A percentile compares a stretch with the other conserved stretches of the same genome.
Conservation (phyloP, 306 rosid species). For the Prunus padus region DNA sequence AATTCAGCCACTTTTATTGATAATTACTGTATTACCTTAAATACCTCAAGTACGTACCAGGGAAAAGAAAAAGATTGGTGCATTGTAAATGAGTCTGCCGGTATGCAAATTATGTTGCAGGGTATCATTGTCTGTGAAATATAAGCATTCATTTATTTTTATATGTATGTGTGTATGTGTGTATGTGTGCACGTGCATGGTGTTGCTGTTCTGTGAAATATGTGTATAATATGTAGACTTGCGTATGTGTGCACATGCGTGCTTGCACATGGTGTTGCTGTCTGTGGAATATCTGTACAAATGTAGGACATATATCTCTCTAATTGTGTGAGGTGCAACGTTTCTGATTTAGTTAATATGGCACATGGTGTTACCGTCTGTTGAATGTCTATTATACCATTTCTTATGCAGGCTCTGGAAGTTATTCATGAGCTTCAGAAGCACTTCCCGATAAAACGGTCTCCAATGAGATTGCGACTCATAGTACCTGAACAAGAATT, state of each 20-base stretch:
- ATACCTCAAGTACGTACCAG: not conserved
- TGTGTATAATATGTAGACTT: not conserved
- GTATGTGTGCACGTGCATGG: not conserved
- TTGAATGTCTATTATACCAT: not conserved
- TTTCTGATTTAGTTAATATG: not conserved
- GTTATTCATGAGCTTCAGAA: conserved; percentile 95
- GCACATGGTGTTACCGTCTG: not conserved
- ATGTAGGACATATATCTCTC: no score
- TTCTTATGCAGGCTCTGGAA: conserved; percentile 73
- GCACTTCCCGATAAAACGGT: conserved; percentile 88
- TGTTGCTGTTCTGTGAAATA: not conserved
- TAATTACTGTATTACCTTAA: not conserved
- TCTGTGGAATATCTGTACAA: not conserved
- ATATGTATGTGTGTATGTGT: not conserved
- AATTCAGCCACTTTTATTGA: not conserved
- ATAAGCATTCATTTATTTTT: not conserved
- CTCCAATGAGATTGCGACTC: conserved; percentile 72
- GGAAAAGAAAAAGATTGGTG: not conserved
- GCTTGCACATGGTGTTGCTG: not conserved
- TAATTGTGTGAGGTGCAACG: not conserved
- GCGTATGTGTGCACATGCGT: not conserved
- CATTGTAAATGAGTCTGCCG: not conserved
- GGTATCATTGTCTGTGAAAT: not conserved
- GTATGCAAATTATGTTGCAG: not conserved
- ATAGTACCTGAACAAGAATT: conserved; percentile 50